Evolutionary conservation across 257 asterid genomes (phyloP), one percentile per base, ranked within the genome.

Genomic region (Osmanthus fragrans): DNA sequence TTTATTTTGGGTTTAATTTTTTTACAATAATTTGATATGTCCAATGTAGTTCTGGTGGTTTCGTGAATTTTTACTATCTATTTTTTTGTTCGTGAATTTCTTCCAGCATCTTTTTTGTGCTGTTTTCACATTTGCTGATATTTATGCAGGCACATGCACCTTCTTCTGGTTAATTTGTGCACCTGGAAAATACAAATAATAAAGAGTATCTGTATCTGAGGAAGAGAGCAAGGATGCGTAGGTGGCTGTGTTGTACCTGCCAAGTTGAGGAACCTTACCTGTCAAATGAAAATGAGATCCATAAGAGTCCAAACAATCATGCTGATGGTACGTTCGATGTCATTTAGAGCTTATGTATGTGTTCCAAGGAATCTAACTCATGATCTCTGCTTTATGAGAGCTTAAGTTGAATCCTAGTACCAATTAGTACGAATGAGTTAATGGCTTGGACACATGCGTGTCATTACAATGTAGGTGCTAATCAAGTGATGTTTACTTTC

Each of bases 161-260:
- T 87, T 86, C 96, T 82, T 92, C 88, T 71, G 87, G 88, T 86
- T 86, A 87, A 87, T 86, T 88, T 86, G 85, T 82, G 56, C 85
- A 78, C 76, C 84, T 87, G 92, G 90, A 90, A 74, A 85, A 76
- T 78, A 84, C 82, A 84, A 81, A 86, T 81, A 79, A 84, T 73
- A 87, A 88, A 77, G 91, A 86, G 83, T 71, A 84, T 85, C 80
- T 73, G 77, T 87, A 88, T 85, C 73, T 87, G 85, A 88, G 87
- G 75, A 90, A 84, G 91, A 88, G 83, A 80, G 77, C 87, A 76
- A 91, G 91, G 86, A 92, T 93, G 98, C 92, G 97, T 32, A 89
- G 93, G 92, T 93, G 98, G 98, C 81, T 93, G 79, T 91, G 98
- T 72, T 93, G 97, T 77, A 80, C 89, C 76, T 87, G 94, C 82